These are phyloP conservation scores for Podaxis sp. DNA, from an alignment of 768 basidiomycete species.

Conservation along the genomic window DNA sequence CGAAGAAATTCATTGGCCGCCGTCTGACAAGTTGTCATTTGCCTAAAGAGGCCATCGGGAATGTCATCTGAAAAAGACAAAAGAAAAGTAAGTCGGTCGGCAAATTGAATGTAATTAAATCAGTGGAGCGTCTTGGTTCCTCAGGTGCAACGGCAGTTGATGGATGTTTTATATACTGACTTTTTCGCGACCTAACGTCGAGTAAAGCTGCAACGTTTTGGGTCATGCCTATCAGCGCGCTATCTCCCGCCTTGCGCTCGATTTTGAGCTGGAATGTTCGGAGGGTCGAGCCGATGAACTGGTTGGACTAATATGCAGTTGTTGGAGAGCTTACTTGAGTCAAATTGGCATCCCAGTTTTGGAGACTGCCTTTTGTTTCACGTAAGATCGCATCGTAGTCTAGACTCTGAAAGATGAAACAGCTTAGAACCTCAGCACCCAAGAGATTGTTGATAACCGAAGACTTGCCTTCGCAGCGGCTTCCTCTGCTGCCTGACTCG, in stretches of 20 bases:
- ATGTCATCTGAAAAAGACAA: slow-evolving; percentile 60
- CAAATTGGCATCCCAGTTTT: slow-evolving; percentile 59
- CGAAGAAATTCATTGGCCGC: slow-evolving; percentile 95
- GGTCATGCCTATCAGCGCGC: slow-evolving; percentile 74
- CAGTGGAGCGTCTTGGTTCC: background rate
- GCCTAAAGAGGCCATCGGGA: slow-evolving; percentile 72
- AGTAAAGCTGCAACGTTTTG: slow-evolving; percentile 73
- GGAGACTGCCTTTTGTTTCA: slow-evolving; percentile 46
- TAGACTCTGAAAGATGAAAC: slow-evolving; percentile 32
- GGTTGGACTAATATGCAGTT: background rate
- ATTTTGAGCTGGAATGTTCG: slow-evolving; percentile 52
- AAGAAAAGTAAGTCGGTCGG: slow-evolving; percentile 5
- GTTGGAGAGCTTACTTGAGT: slow-evolving; percentile 43
- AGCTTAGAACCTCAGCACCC: background rate
- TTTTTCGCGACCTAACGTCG: slow-evolving; percentile 63
- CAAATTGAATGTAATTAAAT: background rate
- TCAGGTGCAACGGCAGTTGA: background rate
- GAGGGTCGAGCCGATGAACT: background rate
- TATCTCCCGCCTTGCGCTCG: slow-evolving; percentile 66
- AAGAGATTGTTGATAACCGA: background rate
- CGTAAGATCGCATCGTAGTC: slow-evolving; percentile 49
- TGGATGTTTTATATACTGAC: slow-evolving; percentile 36
- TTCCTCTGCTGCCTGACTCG: slow-evolving; percentile 30
- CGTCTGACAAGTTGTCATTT: slow-evolving; percentile 89
- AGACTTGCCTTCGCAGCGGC: slow-evolving; percentile 26